Base-by-base conservation (phyloP, 306 rosid species). In the Vigna nakashimae region DNA sequence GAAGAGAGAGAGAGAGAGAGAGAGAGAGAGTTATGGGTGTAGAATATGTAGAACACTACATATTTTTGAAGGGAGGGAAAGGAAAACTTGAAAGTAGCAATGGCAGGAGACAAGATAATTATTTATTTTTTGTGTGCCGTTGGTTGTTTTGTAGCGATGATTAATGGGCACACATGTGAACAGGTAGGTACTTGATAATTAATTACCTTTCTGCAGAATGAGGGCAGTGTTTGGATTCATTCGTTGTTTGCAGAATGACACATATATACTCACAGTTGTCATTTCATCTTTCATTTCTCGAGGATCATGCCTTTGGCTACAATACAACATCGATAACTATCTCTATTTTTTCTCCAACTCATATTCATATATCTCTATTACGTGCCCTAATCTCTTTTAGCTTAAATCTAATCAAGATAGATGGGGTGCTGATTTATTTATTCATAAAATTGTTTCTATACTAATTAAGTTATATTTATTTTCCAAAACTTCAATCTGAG, bases 131-230 rank as follows among this genome's bases (percentile, higher is more conserved):
- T 51, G 62, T 70, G 79, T 57, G 80, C 58, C 57, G 82, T 64
- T 69, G 49, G 80, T 87, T 87, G 90, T 82, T 82, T 79, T 73
- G 85, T 82, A 79, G 87, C 73, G 82, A 87, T 87, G 85, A 89
- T 85, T 87, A 79, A 76, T 57, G 68, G 60, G 81, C 81, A 82
- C 80, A 81, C 96, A 87, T 86, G 93, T 91, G 96, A 89, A 85
- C 79, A 67, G 82, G 76, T 86, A 77, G 84, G 87, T 87, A 72
- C 79, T 69, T 62, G 62, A 75, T 78, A 45, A 68, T 68, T 68
- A 68, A 68, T 71, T 74, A 59, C 52, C 66, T 87, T 84, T 82
- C 80, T 82, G 70, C 48, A 38, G 79, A 75, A 75, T 78, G 65
- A 51, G 74, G 86, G 85, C 82, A 84, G 68, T 77, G 73, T 48